Percentiles rank a stretch among this genome's conserved stretches.
phyloP scores from a whole-genome alignment of 805 yeast genomes.

The Hermanozyma aechmeae region DNA sequence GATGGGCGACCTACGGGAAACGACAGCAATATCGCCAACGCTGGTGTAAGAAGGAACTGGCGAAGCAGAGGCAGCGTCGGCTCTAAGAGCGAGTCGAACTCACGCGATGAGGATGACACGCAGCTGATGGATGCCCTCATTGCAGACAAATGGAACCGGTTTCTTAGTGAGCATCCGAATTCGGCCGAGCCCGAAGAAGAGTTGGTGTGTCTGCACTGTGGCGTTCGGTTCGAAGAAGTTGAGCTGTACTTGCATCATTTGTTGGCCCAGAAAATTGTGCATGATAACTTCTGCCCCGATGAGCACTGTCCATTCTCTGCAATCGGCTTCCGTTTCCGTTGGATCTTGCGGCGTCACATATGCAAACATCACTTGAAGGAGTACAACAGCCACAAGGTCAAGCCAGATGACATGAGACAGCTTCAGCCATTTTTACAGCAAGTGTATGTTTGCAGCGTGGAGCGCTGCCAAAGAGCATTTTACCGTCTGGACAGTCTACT shows the following conservation, averaged over 20 bases:
- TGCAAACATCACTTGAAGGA: constrained; percentile 10
- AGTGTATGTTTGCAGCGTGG: constrained; percentile 9
- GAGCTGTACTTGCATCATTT: constrained; percentile 5
- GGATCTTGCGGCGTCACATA: constrained; percentile 10
- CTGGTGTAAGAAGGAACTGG: too few relatives aligned
- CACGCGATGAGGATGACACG: too few relatives aligned
- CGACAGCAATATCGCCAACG: too few relatives aligned
- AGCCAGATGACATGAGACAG: too few relatives aligned
- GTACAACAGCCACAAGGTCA: constrained; percentile 6
- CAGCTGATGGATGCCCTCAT: too few relatives aligned
- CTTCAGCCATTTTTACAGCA: constrained; percentile 4
- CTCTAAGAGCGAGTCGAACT: too few relatives aligned
- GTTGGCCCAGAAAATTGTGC: constrained; percentile 5
- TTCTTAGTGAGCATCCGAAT: too few relatives aligned
- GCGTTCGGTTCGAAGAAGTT: constrained; percentile 4
- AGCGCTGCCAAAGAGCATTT: constrained; percentile 8
- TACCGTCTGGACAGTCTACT: constrained; percentile 11
- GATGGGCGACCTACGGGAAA: too few relatives aligned
- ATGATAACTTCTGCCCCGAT: constrained; percentile 10
- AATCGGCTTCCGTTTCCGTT: constrained; percentile 6
- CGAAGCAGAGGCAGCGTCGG: too few relatives aligned
- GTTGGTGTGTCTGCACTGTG: too few relatives aligned
- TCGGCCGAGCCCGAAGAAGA: too few relatives aligned
- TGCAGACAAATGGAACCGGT: too few relatives aligned
- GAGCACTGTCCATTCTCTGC: constrained; percentile 5